Conservation (phyloP, 139 green algal genomes). For the Chlamydomonas sp. region DNA sequence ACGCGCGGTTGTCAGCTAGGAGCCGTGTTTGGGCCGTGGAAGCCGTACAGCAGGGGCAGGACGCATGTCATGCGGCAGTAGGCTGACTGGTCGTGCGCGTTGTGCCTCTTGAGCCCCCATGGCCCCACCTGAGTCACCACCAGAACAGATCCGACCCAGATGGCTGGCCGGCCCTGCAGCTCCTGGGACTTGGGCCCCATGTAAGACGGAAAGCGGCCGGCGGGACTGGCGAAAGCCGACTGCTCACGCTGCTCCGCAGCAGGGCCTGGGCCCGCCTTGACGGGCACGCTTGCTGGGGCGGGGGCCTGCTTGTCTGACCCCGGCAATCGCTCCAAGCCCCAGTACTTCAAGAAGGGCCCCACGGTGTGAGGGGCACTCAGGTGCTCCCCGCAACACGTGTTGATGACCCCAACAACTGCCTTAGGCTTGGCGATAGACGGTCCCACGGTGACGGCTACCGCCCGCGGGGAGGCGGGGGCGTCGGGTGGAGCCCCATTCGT, state of each 20-base stretch:
- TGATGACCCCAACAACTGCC: not conserved
- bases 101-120: too few species aligned
- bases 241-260: too few species aligned
- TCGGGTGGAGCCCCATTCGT: too few species aligned
- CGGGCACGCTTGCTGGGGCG: not conserved
- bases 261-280: not conserved
- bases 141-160: constrained; percentile 10
- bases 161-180: too few species aligned
- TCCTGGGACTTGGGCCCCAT: not conserved
- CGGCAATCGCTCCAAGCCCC: not conserved
- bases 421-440: too few species aligned
- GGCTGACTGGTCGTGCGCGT: not conserved
- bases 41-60: too few species aligned
- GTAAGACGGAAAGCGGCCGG: not conserved
- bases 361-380: not conserved
- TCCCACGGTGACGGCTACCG: too few species aligned
- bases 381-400: constrained; percentile 2
- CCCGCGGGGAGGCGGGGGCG: too few species aligned
- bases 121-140: constrained; percentile 10
- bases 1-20: too few species aligned
- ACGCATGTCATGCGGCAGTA: not conserved
- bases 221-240: not conserved
- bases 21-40: too few species aligned
- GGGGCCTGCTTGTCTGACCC: not conserved
- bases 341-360: constrained; percentile 6